Conservation (phyloP, 345 rosid genomes). For the Brassica rapa region DNA sequence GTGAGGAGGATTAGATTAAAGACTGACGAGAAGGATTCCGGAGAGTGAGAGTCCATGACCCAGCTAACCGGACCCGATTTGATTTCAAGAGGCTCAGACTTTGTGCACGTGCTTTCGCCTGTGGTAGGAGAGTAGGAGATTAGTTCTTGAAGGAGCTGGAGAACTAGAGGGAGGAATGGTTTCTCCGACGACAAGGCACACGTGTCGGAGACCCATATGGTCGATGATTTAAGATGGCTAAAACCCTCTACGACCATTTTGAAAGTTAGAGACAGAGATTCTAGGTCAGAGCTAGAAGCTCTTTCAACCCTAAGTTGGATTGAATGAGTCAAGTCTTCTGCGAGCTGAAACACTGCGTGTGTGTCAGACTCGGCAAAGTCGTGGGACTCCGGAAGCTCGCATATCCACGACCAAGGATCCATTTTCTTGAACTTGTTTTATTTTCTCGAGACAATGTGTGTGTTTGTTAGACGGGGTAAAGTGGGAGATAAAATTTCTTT, state of each 20-base stretch:
- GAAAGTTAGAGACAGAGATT: slow-evolving; percentile 45
- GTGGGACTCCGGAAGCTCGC: slow-evolving; percentile 48
- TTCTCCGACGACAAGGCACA: slow-evolving; percentile 66
- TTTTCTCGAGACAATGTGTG: background rate
- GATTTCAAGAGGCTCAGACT: slow-evolving; percentile 59
- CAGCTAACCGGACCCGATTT: slow-evolving; percentile 68
- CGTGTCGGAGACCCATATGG: slow-evolving; percentile 75
- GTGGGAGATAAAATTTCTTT: background rate
- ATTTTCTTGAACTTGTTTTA: slow-evolving; percentile 35
- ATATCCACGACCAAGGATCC: slow-evolving; percentile 87
- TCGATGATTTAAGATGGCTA: slow-evolving; percentile 23
- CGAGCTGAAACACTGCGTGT: slow-evolving; percentile 46
- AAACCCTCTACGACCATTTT: slow-evolving; percentile 51
- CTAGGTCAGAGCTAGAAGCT: slow-evolving; percentile 36
- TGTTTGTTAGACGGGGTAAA: slow-evolving; percentile 12
- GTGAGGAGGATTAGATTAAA: slow-evolving; percentile 64
- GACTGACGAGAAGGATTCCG: slow-evolving; percentile 71
- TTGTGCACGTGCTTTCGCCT: slow-evolving; percentile 52
- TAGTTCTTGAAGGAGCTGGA: slow-evolving; percentile 77
- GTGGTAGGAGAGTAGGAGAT: slow-evolving; percentile 56
- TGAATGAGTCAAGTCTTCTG: slow-evolving; percentile 44
- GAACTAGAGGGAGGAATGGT: slow-evolving; percentile 71
- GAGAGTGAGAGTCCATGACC: slow-evolving; percentile 83
- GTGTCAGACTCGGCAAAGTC: slow-evolving; percentile 45
- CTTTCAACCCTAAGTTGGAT: slow-evolving; percentile 64